phyloP scores from a whole-genome alignment of 2,329 filamentous ascomycete genomes.

The Trichoderma brevicompactum region DNA sequence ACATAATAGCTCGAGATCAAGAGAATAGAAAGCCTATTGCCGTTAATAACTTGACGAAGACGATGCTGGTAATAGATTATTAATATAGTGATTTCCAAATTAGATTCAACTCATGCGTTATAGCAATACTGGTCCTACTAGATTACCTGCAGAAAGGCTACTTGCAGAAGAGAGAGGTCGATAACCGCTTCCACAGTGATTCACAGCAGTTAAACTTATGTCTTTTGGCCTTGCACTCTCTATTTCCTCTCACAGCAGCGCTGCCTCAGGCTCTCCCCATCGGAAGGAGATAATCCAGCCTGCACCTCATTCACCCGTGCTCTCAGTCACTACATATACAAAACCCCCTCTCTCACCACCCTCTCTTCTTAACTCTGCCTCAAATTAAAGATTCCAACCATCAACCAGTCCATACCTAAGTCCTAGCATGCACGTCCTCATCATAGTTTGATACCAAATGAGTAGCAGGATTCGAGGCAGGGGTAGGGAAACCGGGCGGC shows the following conservation, averaged over 20 bases:
- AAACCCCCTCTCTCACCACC: neutral
- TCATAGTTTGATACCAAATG: neutral
- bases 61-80: too few relatives aligned
- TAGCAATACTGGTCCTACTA: too few relatives aligned
- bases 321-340: too few relatives aligned
- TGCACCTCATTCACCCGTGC: too few relatives aligned
- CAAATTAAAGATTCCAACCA: neutral
- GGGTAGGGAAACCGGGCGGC: neutral
- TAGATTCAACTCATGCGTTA: too few relatives aligned
- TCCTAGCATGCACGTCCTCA: too few relatives aligned
- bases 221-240: neutral
- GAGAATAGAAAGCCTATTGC: too few relatives aligned
- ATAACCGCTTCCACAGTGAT: neutral
- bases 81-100: too few relatives aligned
- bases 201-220: neutral
- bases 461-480: neutral
- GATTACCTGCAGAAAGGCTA: too few relatives aligned
- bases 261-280: neutral
- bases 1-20: too few relatives aligned
- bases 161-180: neutral
- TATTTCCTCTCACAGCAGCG: neutral
- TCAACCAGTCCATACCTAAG: neutral
- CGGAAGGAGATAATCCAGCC: too few relatives aligned
- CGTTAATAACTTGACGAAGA: too few relatives aligned
- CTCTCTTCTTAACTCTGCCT: neutral